A percentile compares a stretch with the other conserved stretches of the same genome.
phyloP scores from a whole-genome alignment of 1,139 yeast species.

The Taphrina flavorubra region DNA sequence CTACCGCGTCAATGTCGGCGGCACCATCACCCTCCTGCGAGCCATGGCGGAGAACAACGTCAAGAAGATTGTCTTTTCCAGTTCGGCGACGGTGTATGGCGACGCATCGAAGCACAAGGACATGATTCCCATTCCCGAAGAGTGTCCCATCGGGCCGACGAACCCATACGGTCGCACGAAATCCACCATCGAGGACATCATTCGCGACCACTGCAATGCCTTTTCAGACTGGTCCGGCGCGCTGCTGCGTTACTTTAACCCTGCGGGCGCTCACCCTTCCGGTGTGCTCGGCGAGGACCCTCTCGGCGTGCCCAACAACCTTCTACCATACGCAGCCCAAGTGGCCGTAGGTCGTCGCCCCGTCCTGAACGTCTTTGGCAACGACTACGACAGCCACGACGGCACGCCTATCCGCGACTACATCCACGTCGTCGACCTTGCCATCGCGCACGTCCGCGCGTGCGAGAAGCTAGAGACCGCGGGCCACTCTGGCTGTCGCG shows the following conservation, averaged over 20 bases:
- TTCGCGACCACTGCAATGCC: conserved; percentile 63
- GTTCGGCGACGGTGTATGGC: conserved; percentile 85
- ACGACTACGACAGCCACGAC: conserved; percentile 67
- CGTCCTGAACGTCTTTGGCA: conserved; percentile 67
- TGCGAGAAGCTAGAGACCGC: conserved; percentile 60
- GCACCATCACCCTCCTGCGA: conserved; percentile 66
- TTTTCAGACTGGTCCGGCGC: conserved; percentile 66
- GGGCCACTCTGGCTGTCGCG: conserved; percentile 61
- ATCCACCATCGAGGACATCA: conserved; percentile 65
- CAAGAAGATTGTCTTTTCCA: conserved; percentile 70
- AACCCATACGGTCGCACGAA: conserved; percentile 82
- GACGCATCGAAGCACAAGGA: conserved; percentile 75
- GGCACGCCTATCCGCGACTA: conserved; percentile 86
- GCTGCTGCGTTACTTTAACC: conserved; percentile 75
- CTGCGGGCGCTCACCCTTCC: conserved; percentile 85
- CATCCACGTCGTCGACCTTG: conserved; percentile 80
- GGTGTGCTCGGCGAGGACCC: conserved; percentile 84
- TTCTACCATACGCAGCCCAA: conserved; percentile 76
- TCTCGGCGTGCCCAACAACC: conserved; percentile 74
- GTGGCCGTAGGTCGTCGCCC: conserved; percentile 77
- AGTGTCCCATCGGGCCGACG: conserved; percentile 76
- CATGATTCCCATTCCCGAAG: conserved; percentile 81
- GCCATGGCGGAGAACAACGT: conserved; percentile 59
- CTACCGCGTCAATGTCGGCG: conserved; percentile 71
- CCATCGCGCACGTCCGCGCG: conserved; percentile 80